Conservation (phyloP, 2,329 filamentous ascomycete genomes). For the Chaetothyriales sp. region DNA sequence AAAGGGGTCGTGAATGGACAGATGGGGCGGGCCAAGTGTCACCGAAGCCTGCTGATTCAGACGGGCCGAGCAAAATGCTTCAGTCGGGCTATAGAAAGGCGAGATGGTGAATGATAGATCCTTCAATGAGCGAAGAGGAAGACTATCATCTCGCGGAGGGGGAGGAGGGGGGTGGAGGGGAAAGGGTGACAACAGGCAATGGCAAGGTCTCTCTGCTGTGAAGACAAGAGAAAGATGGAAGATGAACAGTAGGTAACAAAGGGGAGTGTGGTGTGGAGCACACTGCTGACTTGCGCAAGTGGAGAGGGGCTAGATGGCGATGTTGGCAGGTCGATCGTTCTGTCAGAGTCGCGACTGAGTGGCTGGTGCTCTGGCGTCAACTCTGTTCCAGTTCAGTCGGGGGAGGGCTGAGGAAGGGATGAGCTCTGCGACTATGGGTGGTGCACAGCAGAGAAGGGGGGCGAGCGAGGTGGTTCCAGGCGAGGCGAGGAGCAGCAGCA, state of each 20-base stretch:
- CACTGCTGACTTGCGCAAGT: neutral
- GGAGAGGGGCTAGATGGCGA: neutral
- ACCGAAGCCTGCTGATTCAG: neutral
- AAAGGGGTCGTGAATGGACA: neutral
- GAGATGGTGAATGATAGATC: neutral
- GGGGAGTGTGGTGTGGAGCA: neutral
- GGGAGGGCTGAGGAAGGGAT: neutral
- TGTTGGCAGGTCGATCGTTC: neutral
- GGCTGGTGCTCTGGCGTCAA: neutral
- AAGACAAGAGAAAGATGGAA: neutral
- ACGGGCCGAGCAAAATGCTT: neutral
- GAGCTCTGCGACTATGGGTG: slow-evolving; percentile 1
- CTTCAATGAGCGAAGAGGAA: neutral
- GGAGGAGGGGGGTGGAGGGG: neutral
- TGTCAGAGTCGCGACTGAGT: neutral
- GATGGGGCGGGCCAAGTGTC: neutral
- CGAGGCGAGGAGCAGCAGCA: slow-evolving; percentile 19
- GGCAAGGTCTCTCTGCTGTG: neutral
- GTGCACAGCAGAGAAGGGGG: slow-evolving; percentile 1
- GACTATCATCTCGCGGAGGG: neutral
- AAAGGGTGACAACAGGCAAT: neutral
- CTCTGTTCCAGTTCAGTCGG: neutral
- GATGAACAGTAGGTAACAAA: neutral
- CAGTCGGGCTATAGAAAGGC: neutral
- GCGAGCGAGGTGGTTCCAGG: slow-evolving; percentile 10